Conservation (phyloP, 257 asterid genomes). For the Thymus quinquecostatus region DNA sequence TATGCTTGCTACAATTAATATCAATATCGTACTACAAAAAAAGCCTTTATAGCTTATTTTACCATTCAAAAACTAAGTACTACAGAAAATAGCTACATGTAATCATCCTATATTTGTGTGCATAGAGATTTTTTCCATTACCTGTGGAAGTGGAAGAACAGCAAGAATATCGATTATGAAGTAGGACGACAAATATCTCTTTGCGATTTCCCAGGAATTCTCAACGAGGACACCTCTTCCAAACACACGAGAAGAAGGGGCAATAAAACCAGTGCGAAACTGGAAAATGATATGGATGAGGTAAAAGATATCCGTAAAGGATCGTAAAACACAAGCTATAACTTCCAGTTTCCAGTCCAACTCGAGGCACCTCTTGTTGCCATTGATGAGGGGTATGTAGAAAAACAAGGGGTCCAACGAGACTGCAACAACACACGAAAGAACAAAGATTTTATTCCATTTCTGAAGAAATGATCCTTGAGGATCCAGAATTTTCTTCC, state of each 20-base stretch:
- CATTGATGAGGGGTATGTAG: conserved; percentile 75
- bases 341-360: conserved; percentile 69
- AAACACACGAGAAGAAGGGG: conserved; percentile 88
- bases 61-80: background rate
- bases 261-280: conserved; percentile 80
- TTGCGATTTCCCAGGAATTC: conserved; percentile 78
- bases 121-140: conserved; percentile 30
- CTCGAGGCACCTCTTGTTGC: conserved; percentile 66
- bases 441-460: conserved; percentile 87
- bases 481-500: conserved; percentile 71
- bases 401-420: conserved; percentile 89
- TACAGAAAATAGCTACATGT: background rate
- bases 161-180: conserved; percentile 84
- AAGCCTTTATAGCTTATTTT: background rate
- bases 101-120: conserved; percentile 4
- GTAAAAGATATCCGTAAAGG: conserved; percentile 80
- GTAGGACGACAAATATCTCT: conserved; percentile 73
- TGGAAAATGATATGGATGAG: conserved; percentile 77
- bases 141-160: conserved; percentile 94
- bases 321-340: conserved; percentile 66
- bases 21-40: background rate
- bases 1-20: background rate
- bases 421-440: conserved; percentile 69
- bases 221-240: conserved; percentile 91
- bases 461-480: conserved; percentile 80